A percentile compares a stretch with the other conserved stretches of the same genome.
Evolutionary conservation across 108 stramenopile genomes (phyloP).

Genomic region (Cyclotella atomus): DNA sequence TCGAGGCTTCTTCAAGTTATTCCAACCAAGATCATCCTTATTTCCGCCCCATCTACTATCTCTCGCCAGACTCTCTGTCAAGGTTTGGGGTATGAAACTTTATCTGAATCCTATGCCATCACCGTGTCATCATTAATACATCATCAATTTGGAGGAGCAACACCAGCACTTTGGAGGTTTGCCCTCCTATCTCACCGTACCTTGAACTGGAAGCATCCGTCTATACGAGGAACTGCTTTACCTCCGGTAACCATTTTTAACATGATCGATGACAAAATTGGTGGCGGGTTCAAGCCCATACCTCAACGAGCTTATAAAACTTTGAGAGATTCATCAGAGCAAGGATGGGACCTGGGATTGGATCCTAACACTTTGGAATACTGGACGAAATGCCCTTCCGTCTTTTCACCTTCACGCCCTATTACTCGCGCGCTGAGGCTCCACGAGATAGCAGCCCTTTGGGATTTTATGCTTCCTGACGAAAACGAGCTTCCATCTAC

Average conservation of each 20-base stretch:
- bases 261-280: constrained; percentile 7
- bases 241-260: neutral
- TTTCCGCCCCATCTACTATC: too few relatives aligned
- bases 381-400: constrained; percentile 3
- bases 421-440: neutral
- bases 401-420: neutral
- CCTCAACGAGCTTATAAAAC: neutral
- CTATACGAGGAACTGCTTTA: neutral
- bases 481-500: neutral
- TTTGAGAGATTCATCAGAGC: neutral
- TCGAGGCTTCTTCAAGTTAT: too few relatives aligned
- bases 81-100: too few relatives aligned
- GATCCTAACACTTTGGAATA: neutral
- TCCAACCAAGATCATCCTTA: too few relatives aligned
- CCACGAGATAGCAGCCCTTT: neutral
- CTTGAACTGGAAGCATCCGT: neutral
- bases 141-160: too few relatives aligned
- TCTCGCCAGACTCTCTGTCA: too few relatives aligned
- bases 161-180: neutral
- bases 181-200: neutral
- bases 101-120: too few relatives aligned
- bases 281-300: neutral
- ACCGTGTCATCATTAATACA: too few relatives aligned
- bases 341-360: neutral
- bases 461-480: neutral